Evolutionary conservation across 352 stramenopile genomes (phyloP), one percentile per base, ranked within the genome.

Genomic region (Paralagenidium karlingii): DNA sequence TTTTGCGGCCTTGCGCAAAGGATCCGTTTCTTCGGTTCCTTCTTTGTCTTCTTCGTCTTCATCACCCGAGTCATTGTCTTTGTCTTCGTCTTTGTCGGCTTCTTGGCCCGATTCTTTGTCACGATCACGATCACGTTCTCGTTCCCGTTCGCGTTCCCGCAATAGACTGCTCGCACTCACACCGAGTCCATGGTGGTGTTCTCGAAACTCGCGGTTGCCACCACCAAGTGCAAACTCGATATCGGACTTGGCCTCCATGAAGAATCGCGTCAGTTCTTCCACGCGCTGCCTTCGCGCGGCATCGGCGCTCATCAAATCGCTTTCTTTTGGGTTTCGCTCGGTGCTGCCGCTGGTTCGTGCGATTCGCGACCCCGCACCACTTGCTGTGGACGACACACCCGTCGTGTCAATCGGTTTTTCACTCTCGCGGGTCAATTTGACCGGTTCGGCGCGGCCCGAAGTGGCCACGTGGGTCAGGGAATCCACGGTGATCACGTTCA

Each of bases 161-260:
- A 30, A 22, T 12, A 21, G 18, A 34, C 38, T 19, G 19, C 21
- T 34, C 19, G 19, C 36, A 26, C 30, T 36, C n/a, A n/a, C n/a
- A n/a, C n/a, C n/a, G n/a, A n/a, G n/a, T n/a, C n/a, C n/a, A n/a
- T n/a, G n/a, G n/a, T n/a, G n/a, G n/a, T n/a, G n/a, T 28, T 88
- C 76, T 16, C 73, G 67, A 37, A 78, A 78, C 21, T 85, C 73
- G 6, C 70, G 59, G 2, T 63, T 69, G 15, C 74, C 67, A 36
- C 22, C 22, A 25, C 78, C 76, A 8, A 89, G 49, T 9, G 75
- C 75, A 58, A 92, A 92, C 43, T 92, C 78, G 42, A 92, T 92
- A 41, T 92, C 79, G 18, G 76, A 89, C 45, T 90, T 92, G 41
- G 76, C 74, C 43, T 92, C 79, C 76, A 92, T 89, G 41, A 92